phyloP scores from a whole-genome alignment of 257 asterid genomes.

The Perilla frutescens region DNA sequence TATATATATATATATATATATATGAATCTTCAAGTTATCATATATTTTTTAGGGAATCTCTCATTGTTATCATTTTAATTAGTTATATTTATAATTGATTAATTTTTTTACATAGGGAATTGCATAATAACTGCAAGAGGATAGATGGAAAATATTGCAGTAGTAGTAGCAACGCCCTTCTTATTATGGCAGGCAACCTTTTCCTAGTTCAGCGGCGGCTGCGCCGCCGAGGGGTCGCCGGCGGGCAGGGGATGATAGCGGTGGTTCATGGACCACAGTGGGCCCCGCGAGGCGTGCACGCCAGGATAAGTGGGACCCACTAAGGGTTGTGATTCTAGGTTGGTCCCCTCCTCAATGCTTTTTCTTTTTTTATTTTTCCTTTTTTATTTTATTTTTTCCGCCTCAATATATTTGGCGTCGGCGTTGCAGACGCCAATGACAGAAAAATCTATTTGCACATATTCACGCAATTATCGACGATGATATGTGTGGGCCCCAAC shows the following conservation, averaged over 20 bases:
- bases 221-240: constrained; percentile 14
- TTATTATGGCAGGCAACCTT: not conserved
- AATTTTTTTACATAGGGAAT: too few species aligned
- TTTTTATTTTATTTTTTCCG: not conserved
- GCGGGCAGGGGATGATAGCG: constrained; percentile 9
- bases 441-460: constrained; percentile 14
- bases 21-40: too few species aligned
- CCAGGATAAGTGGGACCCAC: constrained; percentile 26
- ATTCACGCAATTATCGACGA: constrained; percentile 19
- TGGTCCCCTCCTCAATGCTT: constrained; percentile 29
- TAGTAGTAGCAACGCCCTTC: too few species aligned
- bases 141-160: too few species aligned
- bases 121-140: too few species aligned
- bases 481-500: constrained; percentile 16
- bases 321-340: constrained; percentile 19
- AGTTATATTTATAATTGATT: too few species aligned
- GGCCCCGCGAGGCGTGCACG: constrained; percentile 22
- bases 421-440: constrained; percentile 25
- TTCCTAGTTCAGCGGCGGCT: constrained; percentile 24
- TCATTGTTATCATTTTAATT: too few species aligned
- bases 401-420: constrained; percentile 21
- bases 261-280: constrained; percentile 20
- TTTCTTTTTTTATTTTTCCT: not conserved
- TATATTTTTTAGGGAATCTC: too few species aligned
- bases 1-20: too few species aligned